Percentiles rank a stretch among this genome's conserved stretches.
phyloP scores from a whole-genome alignment of 2,329 filamentous ascomycete genomes.

The Davidsoniella virescens region DNA sequence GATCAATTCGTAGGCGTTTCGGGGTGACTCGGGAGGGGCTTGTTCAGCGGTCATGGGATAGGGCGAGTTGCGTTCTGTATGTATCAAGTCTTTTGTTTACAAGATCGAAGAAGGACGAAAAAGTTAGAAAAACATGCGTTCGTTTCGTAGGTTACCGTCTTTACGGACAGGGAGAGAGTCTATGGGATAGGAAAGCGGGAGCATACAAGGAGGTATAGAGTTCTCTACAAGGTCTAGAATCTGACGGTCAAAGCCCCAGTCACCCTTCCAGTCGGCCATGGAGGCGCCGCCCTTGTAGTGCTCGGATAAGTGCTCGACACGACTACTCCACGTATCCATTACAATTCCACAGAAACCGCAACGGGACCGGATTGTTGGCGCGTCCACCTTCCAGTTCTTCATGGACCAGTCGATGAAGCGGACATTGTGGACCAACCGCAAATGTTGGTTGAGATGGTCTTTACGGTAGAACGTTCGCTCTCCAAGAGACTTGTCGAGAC shows the following conservation, averaged over 20 bases:
- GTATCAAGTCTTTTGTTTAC: conserved; percentile 38
- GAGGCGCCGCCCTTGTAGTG: conserved; percentile 50
- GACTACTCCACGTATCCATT: conserved; percentile 43
- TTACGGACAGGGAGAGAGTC: conserved; percentile 27
- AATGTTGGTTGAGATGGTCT: conserved; percentile 49
- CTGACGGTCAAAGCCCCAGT: conserved; percentile 49
- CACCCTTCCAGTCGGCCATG: conserved; percentile 55
- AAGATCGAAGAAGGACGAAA: background rate
- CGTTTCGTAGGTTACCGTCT: conserved; percentile 10
- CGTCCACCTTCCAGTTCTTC: conserved; percentile 44
- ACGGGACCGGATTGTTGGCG: conserved; percentile 44
- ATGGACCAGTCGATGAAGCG: conserved; percentile 50
- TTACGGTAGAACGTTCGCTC: conserved; percentile 53
- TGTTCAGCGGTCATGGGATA: conserved; percentile 35
- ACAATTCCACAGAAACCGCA: conserved; percentile 50
- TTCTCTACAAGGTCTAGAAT: conserved; percentile 49
- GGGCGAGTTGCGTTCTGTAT: conserved; percentile 42
- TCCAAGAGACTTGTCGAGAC: conserved; percentile 44
- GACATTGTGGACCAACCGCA: conserved; percentile 44
- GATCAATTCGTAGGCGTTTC: conserved; percentile 44
- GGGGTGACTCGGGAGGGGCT: conserved; percentile 28
- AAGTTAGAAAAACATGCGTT: conserved; percentile 6
- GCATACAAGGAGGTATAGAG: conserved; percentile 48
- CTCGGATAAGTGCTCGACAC: conserved; percentile 48
- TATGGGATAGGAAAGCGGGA: conserved; percentile 22